A percentile compares a stretch with the other conserved stretches of the same genome.
Conservation (phyloP, 2,329 filamentous ascomycete genomes). For the Epichloe sp. region DNA sequence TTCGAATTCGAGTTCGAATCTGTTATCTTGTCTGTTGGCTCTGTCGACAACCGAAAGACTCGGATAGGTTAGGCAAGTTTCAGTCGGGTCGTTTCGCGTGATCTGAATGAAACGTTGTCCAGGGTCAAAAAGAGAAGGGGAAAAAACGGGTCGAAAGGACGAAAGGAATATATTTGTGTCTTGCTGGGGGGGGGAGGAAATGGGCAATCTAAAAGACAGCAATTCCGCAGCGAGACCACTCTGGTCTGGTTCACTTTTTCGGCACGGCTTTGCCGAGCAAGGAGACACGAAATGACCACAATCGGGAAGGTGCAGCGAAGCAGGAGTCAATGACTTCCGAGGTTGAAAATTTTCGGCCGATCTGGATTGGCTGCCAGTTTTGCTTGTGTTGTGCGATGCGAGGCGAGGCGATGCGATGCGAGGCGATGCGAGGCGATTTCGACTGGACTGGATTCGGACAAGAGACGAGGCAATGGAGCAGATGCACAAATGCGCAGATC, state of each 20-base stretch:
- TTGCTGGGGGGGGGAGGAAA: background rate
- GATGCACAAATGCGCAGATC: background rate
- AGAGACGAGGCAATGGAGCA: background rate
- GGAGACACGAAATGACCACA: constrained; percentile 4
- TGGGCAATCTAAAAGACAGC: constrained; percentile 5
- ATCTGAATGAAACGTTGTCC: background rate
- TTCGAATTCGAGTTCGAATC: background rate
- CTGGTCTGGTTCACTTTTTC: constrained; percentile 3
- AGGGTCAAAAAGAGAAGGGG: background rate
- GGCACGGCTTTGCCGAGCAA: constrained; percentile 7
- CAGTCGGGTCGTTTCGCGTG: background rate
- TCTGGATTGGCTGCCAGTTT: constrained; percentile 1
- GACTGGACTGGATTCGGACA: background rate
- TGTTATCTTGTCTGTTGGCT: background rate
- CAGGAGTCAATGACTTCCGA: background rate
- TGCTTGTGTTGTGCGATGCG: background rate
- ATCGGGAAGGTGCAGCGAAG: constrained; percentile 6
- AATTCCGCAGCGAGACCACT: constrained; percentile 4
- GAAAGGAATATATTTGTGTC: background rate
- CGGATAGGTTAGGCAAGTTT: background rate
- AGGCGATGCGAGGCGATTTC: background rate
- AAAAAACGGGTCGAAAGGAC: too few relatives aligned
- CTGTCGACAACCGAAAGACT: background rate
- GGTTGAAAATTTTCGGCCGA: background rate
- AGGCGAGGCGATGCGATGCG: background rate